A percentile compares a stretch with the other conserved stretches of the same genome.
Evolutionary conservation across 164 flowering plant genomes (phyloP).

Genomic region (Tetracentron sinense): DNA sequence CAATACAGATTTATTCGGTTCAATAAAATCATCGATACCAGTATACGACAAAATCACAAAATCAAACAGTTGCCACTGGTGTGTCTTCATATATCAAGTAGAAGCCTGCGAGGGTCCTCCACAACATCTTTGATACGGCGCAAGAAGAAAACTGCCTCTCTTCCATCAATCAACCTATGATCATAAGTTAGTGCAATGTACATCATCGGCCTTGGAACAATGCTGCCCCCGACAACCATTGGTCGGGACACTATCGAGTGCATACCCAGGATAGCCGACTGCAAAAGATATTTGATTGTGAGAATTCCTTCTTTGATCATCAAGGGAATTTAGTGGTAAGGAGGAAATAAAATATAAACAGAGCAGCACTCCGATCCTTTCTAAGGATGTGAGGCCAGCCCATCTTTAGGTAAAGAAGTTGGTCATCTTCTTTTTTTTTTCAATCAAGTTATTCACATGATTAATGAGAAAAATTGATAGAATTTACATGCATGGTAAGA

Average conservation of each 20-base stretch:
- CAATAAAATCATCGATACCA: conserved; percentile 3
- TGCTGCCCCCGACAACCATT: conserved; percentile 80
- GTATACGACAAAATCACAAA: conserved; percentile 4
- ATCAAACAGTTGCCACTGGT: background rate
- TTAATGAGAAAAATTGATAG: too few relatives aligned
- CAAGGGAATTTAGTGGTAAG: background rate
- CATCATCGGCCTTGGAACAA: conserved; percentile 97
- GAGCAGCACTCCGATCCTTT: too few relatives aligned
- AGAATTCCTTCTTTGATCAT: too few relatives aligned
- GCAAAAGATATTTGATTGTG: conserved; percentile 26
- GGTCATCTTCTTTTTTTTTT: too few relatives aligned
- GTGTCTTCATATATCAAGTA: conserved; percentile 64
- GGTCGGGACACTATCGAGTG: conserved; percentile 92
- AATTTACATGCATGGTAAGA: background rate
- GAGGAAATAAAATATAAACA: too few relatives aligned
- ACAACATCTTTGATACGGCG: conserved; percentile 93
- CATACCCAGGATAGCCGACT: conserved; percentile 98
- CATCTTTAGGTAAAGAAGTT: background rate
- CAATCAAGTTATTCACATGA: too few relatives aligned
- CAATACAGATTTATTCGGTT: conserved; percentile 10
- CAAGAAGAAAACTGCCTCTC: conserved; percentile 96
- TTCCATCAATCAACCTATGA: conserved; percentile 94
- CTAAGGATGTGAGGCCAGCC: too few relatives aligned
- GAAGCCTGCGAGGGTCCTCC: conserved; percentile 92
- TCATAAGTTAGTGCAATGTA: conserved; percentile 91